Percentiles rank a stretch among this genome's conserved stretches.
Conservation (phyloP, 1,284 basidiomycete species). For the Amylostereum areolatum region DNA sequence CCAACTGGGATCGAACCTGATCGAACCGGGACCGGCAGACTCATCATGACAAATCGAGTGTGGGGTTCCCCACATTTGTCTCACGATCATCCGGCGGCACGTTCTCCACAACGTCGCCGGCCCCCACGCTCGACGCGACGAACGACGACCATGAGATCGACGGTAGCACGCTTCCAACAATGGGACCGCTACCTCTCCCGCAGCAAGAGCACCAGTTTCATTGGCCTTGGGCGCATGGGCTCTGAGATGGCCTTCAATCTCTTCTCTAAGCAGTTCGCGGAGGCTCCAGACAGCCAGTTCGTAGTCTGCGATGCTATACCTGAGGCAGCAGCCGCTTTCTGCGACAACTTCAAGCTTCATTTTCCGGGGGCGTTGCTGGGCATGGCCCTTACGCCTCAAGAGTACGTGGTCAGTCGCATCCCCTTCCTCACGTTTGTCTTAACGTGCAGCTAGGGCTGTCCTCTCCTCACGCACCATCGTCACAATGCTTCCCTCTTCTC, state of each 20-base stretch:
- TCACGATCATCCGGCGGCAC: too few relatives aligned
- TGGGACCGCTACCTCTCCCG: conserved; percentile 22
- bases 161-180: too few relatives aligned
- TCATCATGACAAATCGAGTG: too few relatives aligned
- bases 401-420: conserved; percentile 45
- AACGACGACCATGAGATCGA: too few relatives aligned
- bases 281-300: conserved; percentile 46
- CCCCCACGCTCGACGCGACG: too few relatives aligned
- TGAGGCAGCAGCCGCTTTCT: conserved; percentile 54
- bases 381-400: conserved; percentile 56
- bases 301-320: conserved; percentile 73
- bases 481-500: conserved; percentile 86
- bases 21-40: too few relatives aligned
- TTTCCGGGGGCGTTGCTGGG: conserved; percentile 54
- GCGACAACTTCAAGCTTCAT: conserved; percentile 42
- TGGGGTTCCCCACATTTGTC: too few relatives aligned
- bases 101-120: too few relatives aligned
- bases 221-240: conserved; percentile 81
- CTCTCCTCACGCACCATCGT: conserved; percentile 61
- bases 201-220: conserved; percentile 59
- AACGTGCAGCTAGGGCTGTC: conserved; percentile 43
- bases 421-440: conserved; percentile 1
- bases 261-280: conserved; percentile 59
- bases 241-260: conserved; percentile 81
- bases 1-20: too few relatives aligned